These are phyloP conservation scores for Panicum miliaceum DNA, from an alignment of 176 grass and related monocot species.

Conservation along the genomic window DNA sequence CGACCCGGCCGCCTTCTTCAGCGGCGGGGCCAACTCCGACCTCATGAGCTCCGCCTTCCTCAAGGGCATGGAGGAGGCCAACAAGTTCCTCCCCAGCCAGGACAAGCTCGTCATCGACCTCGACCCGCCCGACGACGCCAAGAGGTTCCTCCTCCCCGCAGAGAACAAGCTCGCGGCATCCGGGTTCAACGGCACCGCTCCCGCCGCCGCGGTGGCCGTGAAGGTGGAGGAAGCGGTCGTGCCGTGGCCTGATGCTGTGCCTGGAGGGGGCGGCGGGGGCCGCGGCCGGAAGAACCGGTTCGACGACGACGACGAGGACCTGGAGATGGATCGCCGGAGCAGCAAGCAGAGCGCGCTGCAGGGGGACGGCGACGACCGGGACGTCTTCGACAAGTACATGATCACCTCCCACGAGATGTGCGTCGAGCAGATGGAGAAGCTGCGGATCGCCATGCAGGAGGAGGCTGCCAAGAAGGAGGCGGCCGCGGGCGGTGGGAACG, in stretches of 20 bases:
- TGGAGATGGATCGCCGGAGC: constrained; percentile 54
- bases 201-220: constrained; percentile 20
- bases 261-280: background rate
- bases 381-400: constrained; percentile 66
- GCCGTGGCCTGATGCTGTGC: background rate
- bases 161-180: constrained; percentile 27
- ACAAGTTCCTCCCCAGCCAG: constrained; percentile 68
- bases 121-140: constrained; percentile 32
- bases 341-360: constrained; percentile 67
- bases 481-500: background rate
- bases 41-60: constrained; percentile 61
- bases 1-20: constrained; percentile 45
- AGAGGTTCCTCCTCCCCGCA: constrained; percentile 36
- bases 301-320: constrained; percentile 44
- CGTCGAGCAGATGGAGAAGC: constrained; percentile 36
- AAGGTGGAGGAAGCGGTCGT: constrained; percentile 49
- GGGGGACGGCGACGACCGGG: constrained; percentile 48
- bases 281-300: constrained; percentile 66
- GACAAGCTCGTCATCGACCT: constrained; percentile 52
- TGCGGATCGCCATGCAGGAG: constrained; percentile 62
- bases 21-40: constrained; percentile 49
- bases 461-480: constrained; percentile 39
- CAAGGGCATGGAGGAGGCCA: constrained; percentile 81
- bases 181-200: constrained; percentile 19
- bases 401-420: constrained; percentile 40